Conservation (phyloP, 176 grass and related monocot genomes). For the Triticum dicoccoides region DNA sequence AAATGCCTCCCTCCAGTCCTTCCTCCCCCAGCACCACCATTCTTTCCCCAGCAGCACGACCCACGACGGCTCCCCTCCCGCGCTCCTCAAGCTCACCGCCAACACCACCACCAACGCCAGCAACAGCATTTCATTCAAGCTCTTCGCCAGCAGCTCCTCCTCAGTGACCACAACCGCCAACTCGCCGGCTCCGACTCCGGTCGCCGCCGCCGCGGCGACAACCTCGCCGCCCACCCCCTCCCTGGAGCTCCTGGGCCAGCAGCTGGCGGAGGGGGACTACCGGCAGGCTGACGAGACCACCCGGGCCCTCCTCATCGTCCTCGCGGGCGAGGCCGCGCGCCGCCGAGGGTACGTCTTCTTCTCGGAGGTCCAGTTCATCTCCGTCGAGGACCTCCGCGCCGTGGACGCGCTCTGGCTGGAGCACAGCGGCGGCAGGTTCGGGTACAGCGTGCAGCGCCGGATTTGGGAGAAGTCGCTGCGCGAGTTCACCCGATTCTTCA, state of each 20-base stretch:
- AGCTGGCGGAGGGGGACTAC: slow-evolving; percentile 52
- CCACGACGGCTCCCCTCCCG: slow-evolving; percentile 39
- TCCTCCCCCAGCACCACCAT: slow-evolving; percentile 58
- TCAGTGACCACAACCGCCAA: slow-evolving; percentile 40
- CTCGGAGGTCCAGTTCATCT: slow-evolving; percentile 87
- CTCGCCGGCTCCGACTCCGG: slow-evolving; percentile 23
- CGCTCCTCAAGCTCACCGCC: slow-evolving; percentile 33
- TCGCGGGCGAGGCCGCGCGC: slow-evolving; percentile 73
- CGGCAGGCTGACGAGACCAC: slow-evolving; percentile 86
- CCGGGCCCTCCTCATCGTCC: slow-evolving; percentile 66
- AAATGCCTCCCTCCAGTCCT: slow-evolving; percentile 55
- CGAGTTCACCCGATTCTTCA: slow-evolving; percentile 91
- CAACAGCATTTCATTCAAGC: slow-evolving; percentile 40
- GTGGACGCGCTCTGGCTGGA: slow-evolving; percentile 77
- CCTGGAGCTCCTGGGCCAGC: slow-evolving; percentile 49
- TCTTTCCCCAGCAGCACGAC: slow-evolving; percentile 26
- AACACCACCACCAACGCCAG: slow-evolving; percentile 6
- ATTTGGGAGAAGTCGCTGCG: slow-evolving; percentile 72
- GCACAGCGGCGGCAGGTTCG: slow-evolving; percentile 72
- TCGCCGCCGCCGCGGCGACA: neutral
- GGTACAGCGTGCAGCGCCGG: slow-evolving; percentile 80
- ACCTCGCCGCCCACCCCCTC: slow-evolving; percentile 33
- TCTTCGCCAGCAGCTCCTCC: slow-evolving; percentile 61
- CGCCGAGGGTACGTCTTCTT: slow-evolving; percentile 96
- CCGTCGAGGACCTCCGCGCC: slow-evolving; percentile 45